Conservation (phyloP, 768 basidiomycete genomes). For the Cubamyces sp. region DNA sequence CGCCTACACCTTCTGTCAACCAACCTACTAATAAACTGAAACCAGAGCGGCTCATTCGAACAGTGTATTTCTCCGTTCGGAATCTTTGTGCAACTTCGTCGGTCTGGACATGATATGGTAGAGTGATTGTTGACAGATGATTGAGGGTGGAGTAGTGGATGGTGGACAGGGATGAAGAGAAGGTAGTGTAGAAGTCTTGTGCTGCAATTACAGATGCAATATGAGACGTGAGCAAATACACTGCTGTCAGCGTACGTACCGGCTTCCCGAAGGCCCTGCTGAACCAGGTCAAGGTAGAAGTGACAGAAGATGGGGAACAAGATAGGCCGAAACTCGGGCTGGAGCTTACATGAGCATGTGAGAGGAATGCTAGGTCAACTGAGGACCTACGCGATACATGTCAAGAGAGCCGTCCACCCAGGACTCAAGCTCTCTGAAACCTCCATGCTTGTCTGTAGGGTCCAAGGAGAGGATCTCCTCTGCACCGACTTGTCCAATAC, state of each 20-base stretch:
- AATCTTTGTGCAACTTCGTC: conserved; percentile 86
- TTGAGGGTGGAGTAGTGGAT: conserved; percentile 73
- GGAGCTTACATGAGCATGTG: conserved; percentile 8
- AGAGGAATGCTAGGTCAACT: neutral
- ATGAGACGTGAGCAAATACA: neutral
- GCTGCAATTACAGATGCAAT: conserved; percentile 46
- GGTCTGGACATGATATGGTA: conserved; percentile 82
- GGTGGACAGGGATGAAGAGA: conserved; percentile 67
- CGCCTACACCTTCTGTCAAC: conserved; percentile 91
- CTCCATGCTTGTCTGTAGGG: conserved; percentile 85
- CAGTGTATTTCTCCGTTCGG: conserved; percentile 86
- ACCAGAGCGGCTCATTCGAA: conserved; percentile 89
- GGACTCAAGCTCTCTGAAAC: conserved; percentile 81
- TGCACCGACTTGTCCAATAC: conserved; percentile 77
- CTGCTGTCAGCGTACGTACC: conserved; percentile 42
- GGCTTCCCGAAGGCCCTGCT: conserved; percentile 87
- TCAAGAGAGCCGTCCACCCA: conserved; percentile 92
- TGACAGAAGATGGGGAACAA: conserved; percentile 96
- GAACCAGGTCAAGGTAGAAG: conserved; percentile 93
- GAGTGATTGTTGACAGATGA: conserved; percentile 76
- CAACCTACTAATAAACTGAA: conserved; percentile 93
- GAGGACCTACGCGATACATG: conserved; percentile 76
- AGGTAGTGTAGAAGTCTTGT: conserved; percentile 70
- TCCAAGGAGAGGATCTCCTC: conserved; percentile 83
- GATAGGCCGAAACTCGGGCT: conserved; percentile 94